phyloP scores from a whole-genome alignment of 768 basidiomycete genomes.

The Lactarius sanguifluus region DNA sequence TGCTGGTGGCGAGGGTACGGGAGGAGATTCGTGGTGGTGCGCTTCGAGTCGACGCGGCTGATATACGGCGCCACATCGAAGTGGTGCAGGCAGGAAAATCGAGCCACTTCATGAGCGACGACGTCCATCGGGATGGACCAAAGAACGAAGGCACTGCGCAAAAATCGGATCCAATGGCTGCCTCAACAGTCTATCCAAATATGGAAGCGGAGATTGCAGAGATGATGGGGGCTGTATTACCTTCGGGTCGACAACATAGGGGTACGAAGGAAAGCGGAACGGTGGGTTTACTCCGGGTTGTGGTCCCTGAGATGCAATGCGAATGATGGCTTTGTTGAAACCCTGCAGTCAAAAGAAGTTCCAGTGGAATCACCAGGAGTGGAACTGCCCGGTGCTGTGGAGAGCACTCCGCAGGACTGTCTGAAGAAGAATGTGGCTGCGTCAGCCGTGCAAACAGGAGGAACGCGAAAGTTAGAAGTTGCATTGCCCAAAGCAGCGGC shows the following conservation, averaged over 20 bases:
- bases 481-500: too few species aligned
- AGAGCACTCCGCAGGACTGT: background rate
- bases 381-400: too few species aligned
- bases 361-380: too few species aligned
- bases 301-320: background rate
- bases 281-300: background rate
- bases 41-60: background rate
- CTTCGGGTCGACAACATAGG: background rate
- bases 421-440: too few species aligned
- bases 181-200: background rate
- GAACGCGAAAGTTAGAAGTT: too few species aligned
- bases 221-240: background rate
- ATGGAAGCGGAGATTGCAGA: background rate
- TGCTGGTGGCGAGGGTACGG: slow-evolving; percentile 8
- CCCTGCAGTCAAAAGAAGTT: too few species aligned
- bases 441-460: too few species aligned
- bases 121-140: too few species aligned
- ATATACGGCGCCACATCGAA: slow-evolving; percentile 12
- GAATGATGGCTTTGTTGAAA: background rate
- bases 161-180: background rate
- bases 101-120: too few species aligned
- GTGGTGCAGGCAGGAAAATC: too few species aligned
- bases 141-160: background rate
- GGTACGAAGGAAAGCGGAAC: background rate
- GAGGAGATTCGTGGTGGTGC: background rate